Percentiles rank a stretch among this genome's conserved stretches.
These are phyloP conservation scores for Umbelopsis sp. DNA, from an alignment of 192 early-diverging fungal species.

Conservation along the genomic window DNA sequence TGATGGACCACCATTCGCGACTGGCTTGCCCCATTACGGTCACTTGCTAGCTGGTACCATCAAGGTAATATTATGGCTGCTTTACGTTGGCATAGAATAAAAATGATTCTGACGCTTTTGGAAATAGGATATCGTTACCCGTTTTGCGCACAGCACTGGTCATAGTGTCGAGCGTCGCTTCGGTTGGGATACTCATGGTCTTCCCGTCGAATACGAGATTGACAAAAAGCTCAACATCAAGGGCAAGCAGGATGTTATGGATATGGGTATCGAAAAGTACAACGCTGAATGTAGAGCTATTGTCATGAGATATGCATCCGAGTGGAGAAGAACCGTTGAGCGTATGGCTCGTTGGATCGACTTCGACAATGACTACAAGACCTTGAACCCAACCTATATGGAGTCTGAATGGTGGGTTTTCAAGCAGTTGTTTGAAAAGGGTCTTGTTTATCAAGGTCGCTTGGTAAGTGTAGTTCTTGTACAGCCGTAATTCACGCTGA, in stretches of 20 bases:
- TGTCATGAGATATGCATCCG: conserved; percentile 92
- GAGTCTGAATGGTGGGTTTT: conserved; percentile 99
- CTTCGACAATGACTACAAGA: conserved; percentile 99
- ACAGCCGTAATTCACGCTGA: background rate
- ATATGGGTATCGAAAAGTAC: conserved; percentile 96
- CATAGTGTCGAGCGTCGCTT: conserved; percentile 97
- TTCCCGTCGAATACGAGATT: conserved; percentile 92
- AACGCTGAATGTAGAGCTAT: conserved; percentile 96
- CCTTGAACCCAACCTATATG: conserved; percentile 94
- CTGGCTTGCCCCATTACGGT: conserved; percentile 97
- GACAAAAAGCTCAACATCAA: conserved; percentile 91
- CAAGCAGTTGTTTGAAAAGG: conserved; percentile 93
- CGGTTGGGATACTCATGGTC: conserved; percentile 96
- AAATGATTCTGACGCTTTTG: background rate
- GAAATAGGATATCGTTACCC: conserved; percentile 90
- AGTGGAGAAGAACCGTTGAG: conserved; percentile 94
- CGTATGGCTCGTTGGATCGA: conserved; percentile 99
- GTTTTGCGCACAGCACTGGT: conserved; percentile 93
- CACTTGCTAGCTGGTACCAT: conserved; percentile 98
- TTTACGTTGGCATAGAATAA: background rate
- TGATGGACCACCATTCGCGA: conserved; percentile 99
- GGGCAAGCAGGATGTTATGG: conserved; percentile 85
- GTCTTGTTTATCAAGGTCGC: conserved; percentile 92
- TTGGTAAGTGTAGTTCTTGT: conserved; percentile 34
- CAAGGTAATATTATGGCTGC: conserved; percentile 63